Evolutionary conservation across 192 early-diverging fungal genomes (phyloP).

Genomic region (Entophlyctis helioformis): DNA sequence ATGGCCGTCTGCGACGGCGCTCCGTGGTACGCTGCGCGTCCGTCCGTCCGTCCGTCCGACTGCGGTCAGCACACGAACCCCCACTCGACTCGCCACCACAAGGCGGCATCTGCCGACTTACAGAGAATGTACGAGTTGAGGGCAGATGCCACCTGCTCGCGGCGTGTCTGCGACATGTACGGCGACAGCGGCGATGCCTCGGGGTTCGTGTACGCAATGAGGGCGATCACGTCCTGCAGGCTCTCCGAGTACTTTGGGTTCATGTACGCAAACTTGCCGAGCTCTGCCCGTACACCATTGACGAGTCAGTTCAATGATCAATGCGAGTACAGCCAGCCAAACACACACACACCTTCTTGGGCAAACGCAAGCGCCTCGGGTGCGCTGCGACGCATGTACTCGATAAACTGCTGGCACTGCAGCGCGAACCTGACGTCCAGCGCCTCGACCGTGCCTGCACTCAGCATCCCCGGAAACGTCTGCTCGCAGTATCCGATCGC

Average conservation of each 20-base stretch:
- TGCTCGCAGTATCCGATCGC: conserved; percentile 30
- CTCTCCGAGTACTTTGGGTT: conserved; percentile 20
- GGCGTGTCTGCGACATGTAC: conserved; percentile 35
- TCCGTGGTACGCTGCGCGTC: no score
- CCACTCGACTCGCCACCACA: no score
- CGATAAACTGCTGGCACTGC: conserved; percentile 57
- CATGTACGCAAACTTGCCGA: conserved; percentile 23
- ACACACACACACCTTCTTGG: conserved; percentile 23
- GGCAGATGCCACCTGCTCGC: conserved; percentile 44
- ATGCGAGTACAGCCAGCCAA: background rate
- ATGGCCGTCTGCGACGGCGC: no score
- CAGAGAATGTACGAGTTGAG: conserved; percentile 56
- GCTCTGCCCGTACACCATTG: conserved; percentile 8
- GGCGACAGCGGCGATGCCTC: conserved; percentile 34
- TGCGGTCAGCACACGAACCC: no score
- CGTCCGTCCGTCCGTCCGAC: no score
- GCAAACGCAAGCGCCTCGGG: conserved; percentile 49
- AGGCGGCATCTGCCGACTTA: no score
- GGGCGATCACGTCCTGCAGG: conserved; percentile 33
- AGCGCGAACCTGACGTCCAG: conserved; percentile 44
- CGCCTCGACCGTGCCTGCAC: conserved; percentile 19
- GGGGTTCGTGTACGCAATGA: conserved; percentile 56
- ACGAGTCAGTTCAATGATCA: background rate
- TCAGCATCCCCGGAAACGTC: conserved; percentile 26
- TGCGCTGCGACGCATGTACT: conserved; percentile 29